A percentile compares a stretch with the other conserved stretches of the same genome.
Conservation (phyloP, 1,284 basidiomycete species). For the Cryptococcus depauperatus region DNA sequence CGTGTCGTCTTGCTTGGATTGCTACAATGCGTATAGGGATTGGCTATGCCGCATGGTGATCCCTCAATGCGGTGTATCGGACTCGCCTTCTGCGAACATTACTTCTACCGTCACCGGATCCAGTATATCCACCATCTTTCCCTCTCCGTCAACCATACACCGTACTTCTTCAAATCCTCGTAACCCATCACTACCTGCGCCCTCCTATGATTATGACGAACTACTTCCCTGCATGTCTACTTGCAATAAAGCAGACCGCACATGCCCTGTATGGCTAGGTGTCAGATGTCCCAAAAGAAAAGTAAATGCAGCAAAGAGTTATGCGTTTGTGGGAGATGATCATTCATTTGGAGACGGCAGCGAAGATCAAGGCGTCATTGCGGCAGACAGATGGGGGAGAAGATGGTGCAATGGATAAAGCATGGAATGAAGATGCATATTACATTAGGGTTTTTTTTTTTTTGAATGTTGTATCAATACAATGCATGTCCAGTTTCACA, state of each 20-base stretch:
- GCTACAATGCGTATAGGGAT: constrained; percentile 61
- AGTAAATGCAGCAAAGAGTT: constrained; percentile 61
- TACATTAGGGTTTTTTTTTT: too few relatives aligned
- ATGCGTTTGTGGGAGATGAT: constrained; percentile 62
- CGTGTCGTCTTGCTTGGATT: constrained; percentile 65
- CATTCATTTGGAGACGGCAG: constrained; percentile 52
- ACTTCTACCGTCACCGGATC: not conserved
- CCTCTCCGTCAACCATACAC: constrained; percentile 42
- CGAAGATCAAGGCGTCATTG: constrained; percentile 47
- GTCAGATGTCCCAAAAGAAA: constrained; percentile 60
- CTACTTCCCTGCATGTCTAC: constrained; percentile 69
- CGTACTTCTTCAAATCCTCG: constrained; percentile 45
- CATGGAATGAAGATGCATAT: too few relatives aligned
- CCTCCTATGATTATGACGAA: constrained; percentile 51
- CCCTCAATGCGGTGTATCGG: constrained; percentile 54
- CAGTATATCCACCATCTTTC: constrained; percentile 5
- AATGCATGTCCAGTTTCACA: too few relatives aligned
- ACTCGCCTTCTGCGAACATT: constrained; percentile 1
- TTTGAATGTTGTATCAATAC: too few relatives aligned
- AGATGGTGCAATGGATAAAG: constrained; percentile 59
- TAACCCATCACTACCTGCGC: constrained; percentile 11
- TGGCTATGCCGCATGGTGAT: constrained; percentile 71
- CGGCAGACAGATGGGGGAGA: constrained; percentile 67
- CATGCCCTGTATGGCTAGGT: constrained; percentile 63
- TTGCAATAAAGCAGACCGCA: constrained; percentile 63